Percentiles rank a stretch among this genome's conserved stretches.
These are phyloP conservation scores for Echria macrotheca DNA, from an alignment of 495 filamentous ascomycete genomes.

Conservation along the genomic window DNA sequence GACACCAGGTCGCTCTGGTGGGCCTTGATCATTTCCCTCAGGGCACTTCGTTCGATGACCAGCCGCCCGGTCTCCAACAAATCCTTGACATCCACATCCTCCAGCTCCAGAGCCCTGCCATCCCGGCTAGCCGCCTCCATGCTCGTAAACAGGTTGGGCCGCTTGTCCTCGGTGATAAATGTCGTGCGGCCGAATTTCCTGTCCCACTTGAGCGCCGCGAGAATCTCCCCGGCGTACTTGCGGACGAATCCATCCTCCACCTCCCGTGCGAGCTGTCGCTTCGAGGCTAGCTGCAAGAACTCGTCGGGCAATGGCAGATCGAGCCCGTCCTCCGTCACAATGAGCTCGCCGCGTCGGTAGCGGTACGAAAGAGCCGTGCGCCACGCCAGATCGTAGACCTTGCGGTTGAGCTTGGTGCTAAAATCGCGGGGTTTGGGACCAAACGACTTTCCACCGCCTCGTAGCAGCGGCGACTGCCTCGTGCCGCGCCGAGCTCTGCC, in stretches of 20 bases:
- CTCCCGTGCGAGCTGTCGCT: slow-evolving; percentile 23
- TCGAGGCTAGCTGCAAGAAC: slow-evolving; percentile 31
- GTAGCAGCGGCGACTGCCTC: slow-evolving; percentile 74
- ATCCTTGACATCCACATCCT: slow-evolving; percentile 91
- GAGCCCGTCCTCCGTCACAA: slow-evolving; percentile 70
- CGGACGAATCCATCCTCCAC: slow-evolving; percentile 45
- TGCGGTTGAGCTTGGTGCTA: slow-evolving; percentile 70
- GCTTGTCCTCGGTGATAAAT: slow-evolving; percentile 60
- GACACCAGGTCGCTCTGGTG: slow-evolving; percentile 70
- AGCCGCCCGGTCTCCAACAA: slow-evolving; percentile 76
- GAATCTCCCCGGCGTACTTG: slow-evolving; percentile 57
- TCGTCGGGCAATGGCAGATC: slow-evolving; percentile 50
- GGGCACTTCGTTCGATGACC: slow-evolving; percentile 77
- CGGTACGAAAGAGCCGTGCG: slow-evolving; percentile 89
- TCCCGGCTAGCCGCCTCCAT: slow-evolving; percentile 56
- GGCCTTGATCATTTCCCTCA: slow-evolving; percentile 65
- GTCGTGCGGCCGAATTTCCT: slow-evolving; percentile 64
- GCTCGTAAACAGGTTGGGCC: slow-evolving; percentile 51
- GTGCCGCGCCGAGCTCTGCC: slow-evolving; percentile 74
- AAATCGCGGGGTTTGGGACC: slow-evolving; percentile 91
- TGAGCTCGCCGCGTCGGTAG: slow-evolving; percentile 76
- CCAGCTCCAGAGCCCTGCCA: slow-evolving; percentile 59
- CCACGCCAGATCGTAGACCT: slow-evolving; percentile 96
- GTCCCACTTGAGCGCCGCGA: slow-evolving; percentile 69
- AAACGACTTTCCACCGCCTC: slow-evolving; percentile 78